These are phyloP conservation scores for Boletus barrowsii DNA, from an alignment of 768 basidiomycete species.

Conservation along the genomic window DNA sequence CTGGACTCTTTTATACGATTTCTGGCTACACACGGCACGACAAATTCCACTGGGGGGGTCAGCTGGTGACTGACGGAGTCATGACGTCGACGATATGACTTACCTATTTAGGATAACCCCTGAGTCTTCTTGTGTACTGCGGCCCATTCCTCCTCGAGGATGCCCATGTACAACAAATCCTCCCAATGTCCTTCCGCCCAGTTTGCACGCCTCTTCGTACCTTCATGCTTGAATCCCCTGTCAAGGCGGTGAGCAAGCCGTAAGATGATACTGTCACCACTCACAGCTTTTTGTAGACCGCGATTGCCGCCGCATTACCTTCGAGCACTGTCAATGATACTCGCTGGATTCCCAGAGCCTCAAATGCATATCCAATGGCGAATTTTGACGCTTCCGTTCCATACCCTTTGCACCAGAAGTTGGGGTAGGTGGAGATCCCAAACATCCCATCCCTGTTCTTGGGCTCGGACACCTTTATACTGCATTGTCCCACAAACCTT, in stretches of 20 bases:
- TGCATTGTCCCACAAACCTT: slow-evolving; percentile 10
- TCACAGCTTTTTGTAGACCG: slow-evolving; percentile 32
- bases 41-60: not conserved
- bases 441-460: slow-evolving; percentile 28
- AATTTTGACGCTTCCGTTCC: slow-evolving; percentile 35
- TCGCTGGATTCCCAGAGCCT: slow-evolving; percentile 28
- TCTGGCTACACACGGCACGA: not conserved
- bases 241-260: not conserved
- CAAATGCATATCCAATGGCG: slow-evolving; percentile 33
- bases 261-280: not conserved
- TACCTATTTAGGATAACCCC: not conserved
- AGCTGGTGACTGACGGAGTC: too few species aligned
- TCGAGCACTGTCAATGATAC: slow-evolving; percentile 24
- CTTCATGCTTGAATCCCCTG: slow-evolving; percentile 36
- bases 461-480: slow-evolving; percentile 12
- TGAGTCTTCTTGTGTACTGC: not conserved
- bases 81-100: not conserved
- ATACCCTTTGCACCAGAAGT: slow-evolving; percentile 35
- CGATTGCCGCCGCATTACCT: slow-evolving; percentile 18
- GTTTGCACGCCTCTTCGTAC: slow-evolving; percentile 25
- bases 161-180: slow-evolving; percentile 32
- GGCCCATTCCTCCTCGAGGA: slow-evolving; percentile 34
- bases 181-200: slow-evolving; percentile 35
- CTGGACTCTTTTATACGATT: not conserved
- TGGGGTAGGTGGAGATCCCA: slow-evolving; percentile 17